Evolutionary conservation across 306 rosid species (phyloP).

Genomic region (Casuarina cunninghamiana): DNA sequence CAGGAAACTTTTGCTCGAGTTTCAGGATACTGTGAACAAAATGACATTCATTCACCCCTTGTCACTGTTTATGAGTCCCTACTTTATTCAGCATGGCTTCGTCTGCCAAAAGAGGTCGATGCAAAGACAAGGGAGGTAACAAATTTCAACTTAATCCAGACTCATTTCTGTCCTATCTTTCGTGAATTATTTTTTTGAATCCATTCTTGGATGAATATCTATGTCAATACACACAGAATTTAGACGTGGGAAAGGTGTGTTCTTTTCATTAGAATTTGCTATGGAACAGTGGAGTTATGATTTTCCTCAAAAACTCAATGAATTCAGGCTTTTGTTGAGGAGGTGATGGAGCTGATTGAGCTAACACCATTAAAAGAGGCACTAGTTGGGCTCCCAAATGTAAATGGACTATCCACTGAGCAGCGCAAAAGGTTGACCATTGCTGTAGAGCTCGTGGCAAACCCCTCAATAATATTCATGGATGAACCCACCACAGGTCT

Average conservation of each 20-base stretch:
- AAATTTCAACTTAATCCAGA: neutral
- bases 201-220: too few relatives aligned
- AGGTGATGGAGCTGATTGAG: conserved; percentile 57
- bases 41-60: conserved; percentile 65
- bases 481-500: conserved; percentile 61
- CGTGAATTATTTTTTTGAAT: neutral
- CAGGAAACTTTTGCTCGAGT: conserved; percentile 90
- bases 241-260: too few relatives aligned
- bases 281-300: neutral
- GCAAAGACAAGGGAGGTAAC: conserved; percentile 40
- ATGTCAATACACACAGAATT: too few relatives aligned
- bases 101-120: conserved; percentile 40
- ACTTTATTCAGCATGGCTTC: conserved; percentile 58
- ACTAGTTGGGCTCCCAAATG: conserved; percentile 53
- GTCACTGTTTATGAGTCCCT: conserved; percentile 57
- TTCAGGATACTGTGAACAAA: conserved; percentile 93
- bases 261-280: neutral
- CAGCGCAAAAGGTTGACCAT: conserved; percentile 56
- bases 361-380: conserved; percentile 42
- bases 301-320: neutral
- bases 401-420: conserved; percentile 50
- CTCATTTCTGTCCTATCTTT: too few relatives aligned
- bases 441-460: conserved; percentile 57
- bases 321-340: conserved; percentile 47
- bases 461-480: conserved; percentile 60